Base-by-base conservation (phyloP, 768 basidiomycete species). In the Phylloporus rhodoxanthus region DNA sequence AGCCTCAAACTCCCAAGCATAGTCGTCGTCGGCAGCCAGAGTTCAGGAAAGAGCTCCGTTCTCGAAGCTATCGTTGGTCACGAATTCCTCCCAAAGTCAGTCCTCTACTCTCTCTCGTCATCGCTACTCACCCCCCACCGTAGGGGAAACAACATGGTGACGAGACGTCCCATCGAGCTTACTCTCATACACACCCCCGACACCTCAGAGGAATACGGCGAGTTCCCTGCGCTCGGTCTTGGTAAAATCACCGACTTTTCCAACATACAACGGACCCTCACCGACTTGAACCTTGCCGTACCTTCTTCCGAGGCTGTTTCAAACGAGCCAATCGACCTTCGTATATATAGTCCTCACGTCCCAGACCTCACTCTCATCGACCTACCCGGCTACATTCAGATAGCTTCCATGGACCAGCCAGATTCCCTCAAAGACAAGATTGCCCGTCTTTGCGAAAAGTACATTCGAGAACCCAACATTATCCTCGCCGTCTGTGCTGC, bases 391-490 rank as follows among this genome's bases (percentile, higher is more conserved):
- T 99, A 99, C 67, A 84, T 99, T 50, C 95, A 99, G 64, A 88
- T 98, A 37, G 75, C 89, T 5, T 92, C 90, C 39, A 72, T 97
- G 71, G 95, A 99, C 72, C 96, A 99, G 64, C 96, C 96, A 0
- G 94, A 97, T 55, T 75, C 78, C 17, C 78, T 99, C 53, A 96
- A 91, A 65, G 91, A 95, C 62, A 95, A 97, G 68, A 95, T 99
- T 53, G 74, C 87, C 0, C 60, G 65, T 8, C 74, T 99, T 1
- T 98, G 96, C 69, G 96, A 97, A 49, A 90, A 85, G 64, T 99
- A 99, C 67, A 99, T 99, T 60, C 83, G 90, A n/a, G 92, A 97
- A 65, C 95, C 96, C n/a, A 99, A 99, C 68, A 92, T 99, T 68
- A 87, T 98, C 58, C 80, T 99, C n/a, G 95, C 96, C 5, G 91